Evolutionary conservation across 2,329 filamentous ascomycete genomes (phyloP).

Genomic region (Magnaporthales sp.): DNA sequence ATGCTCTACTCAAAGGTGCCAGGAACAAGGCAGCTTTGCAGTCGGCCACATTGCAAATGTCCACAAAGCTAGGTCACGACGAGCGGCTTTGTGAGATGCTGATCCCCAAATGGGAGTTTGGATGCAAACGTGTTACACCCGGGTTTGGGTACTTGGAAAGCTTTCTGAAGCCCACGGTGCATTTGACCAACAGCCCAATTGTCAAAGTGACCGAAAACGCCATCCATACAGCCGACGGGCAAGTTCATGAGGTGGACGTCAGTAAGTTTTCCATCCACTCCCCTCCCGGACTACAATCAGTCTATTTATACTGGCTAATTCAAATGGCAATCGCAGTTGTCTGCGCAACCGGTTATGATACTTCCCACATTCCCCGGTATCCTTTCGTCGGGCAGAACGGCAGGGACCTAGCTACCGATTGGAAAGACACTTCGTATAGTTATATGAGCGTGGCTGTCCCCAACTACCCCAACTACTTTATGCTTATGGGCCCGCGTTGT

Average conservation of each 20-base stretch:
- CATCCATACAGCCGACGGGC: slow-evolving; percentile 35
- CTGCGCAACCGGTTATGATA: slow-evolving; percentile 48
- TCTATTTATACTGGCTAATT: too few relatives aligned
- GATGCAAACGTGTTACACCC: slow-evolving; percentile 40
- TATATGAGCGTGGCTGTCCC: background rate
- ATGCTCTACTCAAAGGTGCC: slow-evolving; percentile 30
- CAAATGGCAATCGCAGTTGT: slow-evolving; percentile 30
- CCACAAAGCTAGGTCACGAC: slow-evolving; percentile 33
- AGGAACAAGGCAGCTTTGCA: slow-evolving; percentile 30
- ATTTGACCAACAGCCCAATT: slow-evolving; percentile 37
- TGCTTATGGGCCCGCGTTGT: background rate
- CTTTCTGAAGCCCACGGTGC: slow-evolving; percentile 32
- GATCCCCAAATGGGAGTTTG: slow-evolving; percentile 40
- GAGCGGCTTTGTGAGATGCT: slow-evolving; percentile 39
- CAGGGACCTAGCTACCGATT: background rate
- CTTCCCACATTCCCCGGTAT: background rate
- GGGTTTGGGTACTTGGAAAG: slow-evolving; percentile 40
- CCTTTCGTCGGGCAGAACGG: background rate
- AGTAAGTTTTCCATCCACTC: background rate
- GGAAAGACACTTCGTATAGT: background rate
- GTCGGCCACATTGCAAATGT: slow-evolving; percentile 38
- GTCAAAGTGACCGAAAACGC: slow-evolving; percentile 36
- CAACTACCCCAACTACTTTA: background rate
- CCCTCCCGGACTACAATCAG: too few relatives aligned
- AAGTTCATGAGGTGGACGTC: slow-evolving; percentile 41